phyloP scores from a whole-genome alignment of 768 basidiomycete species.

The Suillus tomentosus region DNA sequence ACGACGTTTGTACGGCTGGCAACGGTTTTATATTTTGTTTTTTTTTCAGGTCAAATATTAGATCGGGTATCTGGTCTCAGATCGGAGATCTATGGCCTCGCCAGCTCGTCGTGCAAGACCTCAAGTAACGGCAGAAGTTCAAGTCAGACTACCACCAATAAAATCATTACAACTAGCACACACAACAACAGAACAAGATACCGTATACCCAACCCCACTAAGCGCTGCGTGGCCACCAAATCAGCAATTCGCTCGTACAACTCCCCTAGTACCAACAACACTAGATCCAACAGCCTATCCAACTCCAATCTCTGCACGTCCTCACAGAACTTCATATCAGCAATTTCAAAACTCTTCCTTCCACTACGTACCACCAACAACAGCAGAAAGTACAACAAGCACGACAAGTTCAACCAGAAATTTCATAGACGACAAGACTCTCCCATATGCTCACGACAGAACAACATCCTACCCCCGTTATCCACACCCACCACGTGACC shows the following conservation, averaged over 20 bases:
- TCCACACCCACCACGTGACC: neutral
- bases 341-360: constrained; percentile 12
- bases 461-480: neutral
- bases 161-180: constrained; percentile 23
- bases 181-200: constrained; percentile 17
- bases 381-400: constrained; percentile 25
- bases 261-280: constrained; percentile 27
- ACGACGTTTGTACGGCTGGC: neutral
- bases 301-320: constrained; percentile 13
- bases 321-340: constrained; percentile 16
- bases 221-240: constrained; percentile 15
- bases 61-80: constrained; percentile 5
- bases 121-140: neutral
- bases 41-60: neutral
- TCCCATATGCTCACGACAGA: constrained; percentile 21
- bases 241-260: constrained; percentile 28
- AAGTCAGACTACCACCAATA: constrained; percentile 15
- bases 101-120: constrained; percentile 5
- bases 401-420: constrained; percentile 22
- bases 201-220: constrained; percentile 24
- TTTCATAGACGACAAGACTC: constrained; percentile 15
- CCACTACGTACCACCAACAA: constrained; percentile 25
- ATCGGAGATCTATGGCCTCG: constrained; percentile 39
- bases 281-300: constrained; percentile 3
- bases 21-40: neutral